A percentile compares a stretch with the other conserved stretches of the same genome.
These are phyloP conservation scores for Coffea canephora DNA, from an alignment of 257 asterid species.

Conservation along the genomic window DNA sequence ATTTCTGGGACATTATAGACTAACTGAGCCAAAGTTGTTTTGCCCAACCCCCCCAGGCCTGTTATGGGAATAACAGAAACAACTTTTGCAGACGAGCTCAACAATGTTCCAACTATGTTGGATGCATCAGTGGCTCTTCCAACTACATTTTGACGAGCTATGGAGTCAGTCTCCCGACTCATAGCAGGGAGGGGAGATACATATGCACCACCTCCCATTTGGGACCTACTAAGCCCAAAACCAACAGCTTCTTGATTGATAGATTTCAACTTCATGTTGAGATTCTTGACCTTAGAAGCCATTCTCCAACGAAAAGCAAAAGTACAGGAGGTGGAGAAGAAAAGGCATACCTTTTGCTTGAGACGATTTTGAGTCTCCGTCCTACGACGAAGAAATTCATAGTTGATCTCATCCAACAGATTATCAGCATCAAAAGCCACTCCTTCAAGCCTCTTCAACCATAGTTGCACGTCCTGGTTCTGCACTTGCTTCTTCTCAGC, in stretches of 20 bases:
- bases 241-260: slow-evolving; percentile 1
- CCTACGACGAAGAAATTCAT: too few species aligned
- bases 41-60: slow-evolving; percentile 13
- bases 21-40: slow-evolving; percentile 16
- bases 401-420: too few species aligned
- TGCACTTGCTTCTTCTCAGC: too few species aligned
- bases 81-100: not conserved
- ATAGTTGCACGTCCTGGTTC: too few species aligned
- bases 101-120: not conserved
- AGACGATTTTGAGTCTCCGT: too few species aligned
- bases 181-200: not conserved
- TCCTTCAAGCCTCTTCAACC: too few species aligned
- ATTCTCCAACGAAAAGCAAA: not conserved
- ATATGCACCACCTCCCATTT: not conserved
- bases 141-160: not conserved
- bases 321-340: not conserved
- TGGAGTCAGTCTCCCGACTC: not conserved
- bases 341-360: not conserved
- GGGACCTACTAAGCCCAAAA: slow-evolving; percentile 5
- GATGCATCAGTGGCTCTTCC: not conserved
- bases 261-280: slow-evolving; percentile 1
- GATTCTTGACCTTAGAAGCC: not conserved
- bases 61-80: not conserved
- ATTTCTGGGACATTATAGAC: slow-evolving; percentile 9
- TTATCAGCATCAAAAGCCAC: too few species aligned